phyloP scores from a whole-genome alignment of 768 basidiomycete genomes.

The Amanita polypyramis region DNA sequence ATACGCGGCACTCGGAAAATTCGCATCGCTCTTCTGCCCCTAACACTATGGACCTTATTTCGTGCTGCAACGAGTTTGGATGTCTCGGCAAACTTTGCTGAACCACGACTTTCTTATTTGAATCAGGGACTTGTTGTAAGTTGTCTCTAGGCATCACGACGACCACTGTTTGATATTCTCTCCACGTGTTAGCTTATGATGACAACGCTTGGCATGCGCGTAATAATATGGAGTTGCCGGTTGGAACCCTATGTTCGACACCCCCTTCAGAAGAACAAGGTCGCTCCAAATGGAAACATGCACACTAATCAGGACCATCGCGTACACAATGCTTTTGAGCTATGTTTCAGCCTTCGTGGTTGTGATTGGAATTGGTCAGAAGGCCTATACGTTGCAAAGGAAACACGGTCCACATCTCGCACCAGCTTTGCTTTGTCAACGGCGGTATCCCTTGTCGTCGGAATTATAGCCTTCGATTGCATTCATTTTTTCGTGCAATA shows the following conservation, averaged over 20 bases:
- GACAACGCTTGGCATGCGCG: constrained; percentile 25
- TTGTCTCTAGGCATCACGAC: neutral
- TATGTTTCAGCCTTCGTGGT: constrained; percentile 43
- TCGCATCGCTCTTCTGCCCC: constrained; percentile 37
- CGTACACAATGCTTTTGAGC: constrained; percentile 35
- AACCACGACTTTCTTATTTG: constrained; percentile 26
- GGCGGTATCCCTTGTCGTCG: constrained; percentile 19
- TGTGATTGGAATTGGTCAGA: constrained; percentile 52
- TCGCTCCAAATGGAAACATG: neutral
- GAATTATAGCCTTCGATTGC: constrained; percentile 32
- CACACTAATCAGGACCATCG: neutral
- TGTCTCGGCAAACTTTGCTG: constrained; percentile 21
- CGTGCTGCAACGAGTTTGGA: constrained; percentile 34
- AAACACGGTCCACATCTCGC: constrained; percentile 30
- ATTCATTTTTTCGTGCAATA: constrained; percentile 37
- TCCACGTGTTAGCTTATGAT: constrained; percentile 22
- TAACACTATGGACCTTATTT: constrained; percentile 33
- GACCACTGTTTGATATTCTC: neutral
- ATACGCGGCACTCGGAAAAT: constrained; percentile 30
- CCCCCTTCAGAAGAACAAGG: constrained; percentile 9
- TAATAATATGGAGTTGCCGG: constrained; percentile 30
- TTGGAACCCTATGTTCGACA: constrained; percentile 22
- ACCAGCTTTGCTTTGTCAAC: constrained; percentile 26
- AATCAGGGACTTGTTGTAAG: constrained; percentile 38
- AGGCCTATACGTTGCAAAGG: constrained; percentile 28